phyloP scores from a whole-genome alignment of 768 basidiomycete genomes.

The Glaciozyma antarctica region DNA sequence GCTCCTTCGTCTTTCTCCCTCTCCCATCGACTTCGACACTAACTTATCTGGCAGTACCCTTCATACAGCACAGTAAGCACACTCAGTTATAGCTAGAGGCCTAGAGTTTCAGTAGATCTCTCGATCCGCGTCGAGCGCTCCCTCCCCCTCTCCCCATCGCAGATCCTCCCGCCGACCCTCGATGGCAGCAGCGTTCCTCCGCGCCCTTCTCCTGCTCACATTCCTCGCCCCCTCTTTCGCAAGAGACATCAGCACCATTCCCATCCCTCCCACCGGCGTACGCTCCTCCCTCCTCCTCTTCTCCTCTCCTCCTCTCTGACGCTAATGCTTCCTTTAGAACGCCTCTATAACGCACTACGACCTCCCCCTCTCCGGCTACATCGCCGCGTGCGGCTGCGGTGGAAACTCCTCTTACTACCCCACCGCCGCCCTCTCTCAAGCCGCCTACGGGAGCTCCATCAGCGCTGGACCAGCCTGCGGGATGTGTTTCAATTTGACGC shows the following conservation, averaged over 20 bases:
- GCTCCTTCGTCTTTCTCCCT: too few relatives aligned
- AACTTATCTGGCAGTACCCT: too few relatives aligned
- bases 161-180: neutral
- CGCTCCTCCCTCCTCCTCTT: too few relatives aligned
- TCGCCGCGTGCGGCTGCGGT: conserved; percentile 14
- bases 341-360: conserved; percentile 16
- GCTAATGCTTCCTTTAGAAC: too few relatives aligned
- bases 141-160: neutral
- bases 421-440: conserved; percentile 15
- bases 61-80: too few relatives aligned
- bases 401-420: conserved; percentile 7
- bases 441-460: conserved; percentile 7
- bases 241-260: conserved; percentile 9
- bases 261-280: conserved; percentile 3
- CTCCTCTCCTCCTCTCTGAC: too few relatives aligned
- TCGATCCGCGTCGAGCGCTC: neutral
- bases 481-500: conserved; percentile 17
- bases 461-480: conserved; percentile 18
- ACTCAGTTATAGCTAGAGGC: too few relatives aligned
- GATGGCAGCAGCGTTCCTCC: too few relatives aligned
- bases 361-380: neutral
- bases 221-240: neutral
- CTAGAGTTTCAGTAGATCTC: too few relatives aligned
- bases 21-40: too few relatives aligned
- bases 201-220: too few relatives aligned